Conservation (phyloP, 257 asterid genomes). For the Asclepias syriaca region DNA sequence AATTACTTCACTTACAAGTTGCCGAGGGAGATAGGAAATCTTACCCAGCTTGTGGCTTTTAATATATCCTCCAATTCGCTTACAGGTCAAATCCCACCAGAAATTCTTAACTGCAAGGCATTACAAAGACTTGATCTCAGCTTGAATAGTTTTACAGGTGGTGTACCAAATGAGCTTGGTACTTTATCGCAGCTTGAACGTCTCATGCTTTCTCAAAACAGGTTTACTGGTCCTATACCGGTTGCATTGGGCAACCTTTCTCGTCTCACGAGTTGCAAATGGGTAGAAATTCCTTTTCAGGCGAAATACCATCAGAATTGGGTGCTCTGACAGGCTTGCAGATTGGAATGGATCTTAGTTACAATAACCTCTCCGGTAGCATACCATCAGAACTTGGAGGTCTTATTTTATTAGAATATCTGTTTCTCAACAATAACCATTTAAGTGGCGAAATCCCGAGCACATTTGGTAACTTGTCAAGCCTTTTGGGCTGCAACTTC, state of each 20-base stretch:
- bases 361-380: conserved; percentile 60
- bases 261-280: conserved; percentile 81
- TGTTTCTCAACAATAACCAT: conserved; percentile 63
- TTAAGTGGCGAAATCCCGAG: conserved; percentile 77
- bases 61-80: conserved; percentile 63
- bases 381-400: conserved; percentile 82
- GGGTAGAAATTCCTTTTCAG: conserved; percentile 74
- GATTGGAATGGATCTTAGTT: conserved; percentile 78
- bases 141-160: conserved; percentile 48
- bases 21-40: conserved; percentile 66
- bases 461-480: conserved; percentile 66
- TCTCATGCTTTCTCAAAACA: conserved; percentile 64
- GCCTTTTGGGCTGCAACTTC: conserved; percentile 83
- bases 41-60: conserved; percentile 65
- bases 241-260: conserved; percentile 70
- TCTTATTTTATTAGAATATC: conserved; percentile 65
- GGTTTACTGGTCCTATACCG: conserved; percentile 66
- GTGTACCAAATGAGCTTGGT: conserved; percentile 59
- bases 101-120: conserved; percentile 59
- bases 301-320: conserved; percentile 70
- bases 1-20: conserved; percentile 53
- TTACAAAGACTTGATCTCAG: conserved; percentile 89
- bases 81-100: conserved; percentile 53
- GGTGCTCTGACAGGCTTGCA: conserved; percentile 71
- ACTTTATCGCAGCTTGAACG: conserved; percentile 70